phyloP scores from a whole-genome alignment of 106 monocot genomes.

The Amphibolis antarctica region DNA sequence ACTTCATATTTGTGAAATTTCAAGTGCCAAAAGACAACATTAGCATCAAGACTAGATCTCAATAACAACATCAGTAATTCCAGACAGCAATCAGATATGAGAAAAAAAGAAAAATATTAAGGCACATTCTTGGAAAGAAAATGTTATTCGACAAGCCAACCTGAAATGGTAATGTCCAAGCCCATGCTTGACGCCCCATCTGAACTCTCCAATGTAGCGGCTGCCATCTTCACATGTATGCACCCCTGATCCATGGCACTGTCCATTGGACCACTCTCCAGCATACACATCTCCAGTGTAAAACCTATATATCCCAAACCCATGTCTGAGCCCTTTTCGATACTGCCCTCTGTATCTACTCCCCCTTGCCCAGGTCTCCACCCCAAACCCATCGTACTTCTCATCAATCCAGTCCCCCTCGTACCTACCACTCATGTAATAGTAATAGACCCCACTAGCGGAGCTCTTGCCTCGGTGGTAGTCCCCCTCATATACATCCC shows the following conservation, averaged over 20 bases:
- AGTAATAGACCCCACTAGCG: slow-evolving; percentile 91
- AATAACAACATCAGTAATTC: too few species aligned
- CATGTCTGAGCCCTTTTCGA: slow-evolving; percentile 68
- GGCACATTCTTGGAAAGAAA: background rate
- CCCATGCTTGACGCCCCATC: slow-evolving; percentile 88
- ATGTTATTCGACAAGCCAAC: slow-evolving; percentile 20
- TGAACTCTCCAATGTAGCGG: slow-evolving; percentile 77
- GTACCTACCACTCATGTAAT: slow-evolving; percentile 95
- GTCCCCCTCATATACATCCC: slow-evolving; percentile 91
- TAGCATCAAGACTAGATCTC: too few species aligned
- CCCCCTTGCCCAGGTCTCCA: slow-evolving; percentile 92
- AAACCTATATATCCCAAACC: slow-evolving; percentile 78
- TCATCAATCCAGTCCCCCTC: slow-evolving; percentile 94
- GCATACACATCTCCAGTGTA: slow-evolving; percentile 87
- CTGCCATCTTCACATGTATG: slow-evolving; percentile 94
- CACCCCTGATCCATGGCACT: slow-evolving; percentile 84
- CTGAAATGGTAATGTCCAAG: slow-evolving; percentile 98
- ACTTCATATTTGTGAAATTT: too few species aligned
- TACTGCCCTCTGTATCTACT: slow-evolving; percentile 85
- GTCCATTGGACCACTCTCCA: slow-evolving; percentile 90
- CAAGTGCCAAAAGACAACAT: too few species aligned
- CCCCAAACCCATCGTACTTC: slow-evolving; percentile 84
- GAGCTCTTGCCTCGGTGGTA: slow-evolving; percentile 66
- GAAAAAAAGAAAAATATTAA: too few species aligned
- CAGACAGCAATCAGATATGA: too few species aligned